phyloP scores from a whole-genome alignment of 768 basidiomycete genomes.

The Candolleomyces aberdarensis region DNA sequence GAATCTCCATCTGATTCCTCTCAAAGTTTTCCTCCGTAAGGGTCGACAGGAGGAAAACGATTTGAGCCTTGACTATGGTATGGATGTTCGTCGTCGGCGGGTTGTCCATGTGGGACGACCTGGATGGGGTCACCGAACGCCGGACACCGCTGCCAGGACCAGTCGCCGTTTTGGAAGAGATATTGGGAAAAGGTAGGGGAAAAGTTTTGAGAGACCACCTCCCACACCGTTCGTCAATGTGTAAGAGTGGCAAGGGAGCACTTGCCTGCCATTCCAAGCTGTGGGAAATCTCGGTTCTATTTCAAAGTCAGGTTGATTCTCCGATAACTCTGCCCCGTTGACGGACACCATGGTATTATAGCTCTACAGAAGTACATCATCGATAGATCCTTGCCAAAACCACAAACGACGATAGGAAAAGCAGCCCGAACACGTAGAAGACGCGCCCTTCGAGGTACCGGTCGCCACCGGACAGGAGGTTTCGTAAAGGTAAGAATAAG shows the following conservation, averaged over 20 bases:
- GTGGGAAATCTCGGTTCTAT: conserved; percentile 17
- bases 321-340: conserved; percentile 3
- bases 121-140: conserved; percentile 74
- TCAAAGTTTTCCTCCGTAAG: conserved; percentile 97
- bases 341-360: too few relatives aligned
- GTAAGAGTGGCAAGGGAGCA: conserved; percentile 33
- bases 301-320: conserved; percentile 35
- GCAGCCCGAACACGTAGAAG: conserved; percentile 77
- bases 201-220: conserved; percentile 30
- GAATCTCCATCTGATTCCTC: conserved; percentile 90
- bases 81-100: conserved; percentile 83
- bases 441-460: conserved; percentile 75
- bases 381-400: conserved; percentile 38
- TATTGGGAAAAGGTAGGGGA: conserved; percentile 35
- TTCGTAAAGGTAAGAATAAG: conserved; percentile 80
- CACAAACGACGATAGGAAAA: conserved; percentile 43
- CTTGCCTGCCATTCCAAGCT: conserved; percentile 16
- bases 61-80: conserved; percentile 94
- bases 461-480: conserved; percentile 62
- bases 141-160: conserved; percentile 64
- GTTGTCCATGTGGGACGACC: conserved; percentile 87
- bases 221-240: conserved; percentile 41
- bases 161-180: conserved; percentile 65
- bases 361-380: conserved; percentile 21
- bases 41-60: conserved; percentile 94